A percentile compares a stretch with the other conserved stretches of the same genome.
These are phyloP conservation scores for Effrenium voratum DNA, from an alignment of 73 alveolate genomes.

Conservation along the genomic window DNA sequence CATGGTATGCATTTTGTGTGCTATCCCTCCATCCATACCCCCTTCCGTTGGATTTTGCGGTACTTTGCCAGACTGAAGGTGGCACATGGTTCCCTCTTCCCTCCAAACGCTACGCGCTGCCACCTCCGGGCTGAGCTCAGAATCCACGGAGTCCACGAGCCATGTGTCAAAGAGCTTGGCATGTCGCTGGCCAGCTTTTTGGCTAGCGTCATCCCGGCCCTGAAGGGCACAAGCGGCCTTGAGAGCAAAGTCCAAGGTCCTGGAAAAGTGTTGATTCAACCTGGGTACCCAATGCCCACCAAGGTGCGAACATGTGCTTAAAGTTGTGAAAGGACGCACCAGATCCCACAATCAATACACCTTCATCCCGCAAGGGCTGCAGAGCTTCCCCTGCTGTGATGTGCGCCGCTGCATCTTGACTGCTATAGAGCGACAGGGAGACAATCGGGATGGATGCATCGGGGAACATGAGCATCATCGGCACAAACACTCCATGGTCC, in stretches of 20 bases:
- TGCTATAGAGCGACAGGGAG: slow-evolving; percentile 73
- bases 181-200: slow-evolving; percentile 34
- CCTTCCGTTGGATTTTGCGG: too few relatives aligned
- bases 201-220: slow-evolving; percentile 19
- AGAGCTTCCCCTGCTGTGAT: slow-evolving; percentile 82
- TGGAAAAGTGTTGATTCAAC: background rate
- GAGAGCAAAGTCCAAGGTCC: background rate
- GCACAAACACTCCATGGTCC: slow-evolving; percentile 94
- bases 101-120: too few relatives aligned
- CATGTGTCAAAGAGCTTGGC: slow-evolving; percentile 46
- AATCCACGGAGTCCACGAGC: slow-evolving; percentile 56
- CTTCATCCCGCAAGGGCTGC: slow-evolving; percentile 55
- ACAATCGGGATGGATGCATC: slow-evolving; percentile 53
- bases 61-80: too few relatives aligned
- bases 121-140: slow-evolving; percentile 60
- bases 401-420: slow-evolving; percentile 71
- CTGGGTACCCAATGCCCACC: background rate
- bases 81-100: too few relatives aligned
- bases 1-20: too few relatives aligned
- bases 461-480: slow-evolving; percentile 91
- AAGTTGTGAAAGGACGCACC: slow-evolving; percentile 92
- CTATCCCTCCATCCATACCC: too few relatives aligned
- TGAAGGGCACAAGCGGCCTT: background rate
- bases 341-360: slow-evolving; percentile 75
- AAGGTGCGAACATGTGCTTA: slow-evolving; percentile 56